These are phyloP conservation scores for Aspergillus nidulans DNA, from an alignment of 495 filamentous ascomycete species.

Conservation along the genomic window DNA sequence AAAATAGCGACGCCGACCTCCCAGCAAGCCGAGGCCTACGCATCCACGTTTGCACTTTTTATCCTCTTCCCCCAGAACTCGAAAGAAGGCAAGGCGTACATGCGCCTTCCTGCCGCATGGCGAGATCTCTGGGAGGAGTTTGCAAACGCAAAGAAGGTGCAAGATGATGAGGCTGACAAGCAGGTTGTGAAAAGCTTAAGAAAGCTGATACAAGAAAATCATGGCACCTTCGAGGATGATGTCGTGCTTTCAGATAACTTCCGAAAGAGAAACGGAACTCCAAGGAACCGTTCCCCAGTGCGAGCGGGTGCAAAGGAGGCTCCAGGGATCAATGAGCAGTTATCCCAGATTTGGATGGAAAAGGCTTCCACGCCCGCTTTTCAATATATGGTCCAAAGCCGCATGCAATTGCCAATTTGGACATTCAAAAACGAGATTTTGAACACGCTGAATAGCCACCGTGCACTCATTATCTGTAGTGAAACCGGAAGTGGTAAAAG, in stretches of 20 bases:
- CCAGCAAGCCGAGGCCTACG: conserved; percentile 80
- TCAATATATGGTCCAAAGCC: conserved; percentile 44
- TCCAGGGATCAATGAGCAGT: conserved; percentile 40
- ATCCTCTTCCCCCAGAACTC: conserved; percentile 67
- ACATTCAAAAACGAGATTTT: conserved; percentile 73
- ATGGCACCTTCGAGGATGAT: conserved; percentile 55
- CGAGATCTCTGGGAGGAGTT: conserved; percentile 83
- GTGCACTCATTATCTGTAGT: conserved; percentile 85
- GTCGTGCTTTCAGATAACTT: conserved; percentile 69
- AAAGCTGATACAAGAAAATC: conserved; percentile 41
- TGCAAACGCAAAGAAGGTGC: conserved; percentile 60
- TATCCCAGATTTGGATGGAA: conserved; percentile 64
- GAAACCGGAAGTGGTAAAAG: conserved; percentile 98
- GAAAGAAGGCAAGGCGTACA: conserved; percentile 80
- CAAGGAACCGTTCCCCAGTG: conserved; percentile 36
- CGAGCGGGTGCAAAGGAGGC: conserved; percentile 34
- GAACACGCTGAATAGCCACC: conserved; percentile 64
- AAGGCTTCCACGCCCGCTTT: conserved; percentile 58
- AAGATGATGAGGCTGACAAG: conserved; percentile 65
- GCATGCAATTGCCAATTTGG: conserved; percentile 85
- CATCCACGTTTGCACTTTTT: conserved; percentile 78
- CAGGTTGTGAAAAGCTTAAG: conserved; percentile 49
- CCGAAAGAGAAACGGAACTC: conserved; percentile 54
- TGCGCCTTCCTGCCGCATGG: conserved; percentile 75
- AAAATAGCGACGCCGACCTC: conserved; percentile 67